phyloP scores from a whole-genome alignment of 768 basidiomycete species.

The Leccinum barrowsii region DNA sequence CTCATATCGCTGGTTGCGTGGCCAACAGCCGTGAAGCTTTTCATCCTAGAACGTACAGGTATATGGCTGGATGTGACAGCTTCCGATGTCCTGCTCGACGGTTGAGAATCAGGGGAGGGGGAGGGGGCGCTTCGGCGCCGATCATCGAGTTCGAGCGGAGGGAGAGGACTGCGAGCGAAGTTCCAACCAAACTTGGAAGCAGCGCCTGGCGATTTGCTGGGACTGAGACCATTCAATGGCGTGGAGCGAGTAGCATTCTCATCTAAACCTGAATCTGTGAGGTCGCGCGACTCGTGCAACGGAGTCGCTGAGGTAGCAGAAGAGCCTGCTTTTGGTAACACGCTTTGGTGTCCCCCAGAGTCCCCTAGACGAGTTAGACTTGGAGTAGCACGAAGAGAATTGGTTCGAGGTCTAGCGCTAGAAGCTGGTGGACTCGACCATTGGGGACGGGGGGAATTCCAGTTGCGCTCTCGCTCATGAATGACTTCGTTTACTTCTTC shows the following conservation, averaged over 20 bases:
- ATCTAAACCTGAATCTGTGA: not conserved
- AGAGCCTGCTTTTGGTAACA: slow-evolving; percentile 1
- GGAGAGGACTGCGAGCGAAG: slow-evolving; percentile 37
- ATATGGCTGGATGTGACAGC: slow-evolving; percentile 37
- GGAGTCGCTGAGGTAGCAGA: not conserved
- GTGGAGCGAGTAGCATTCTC: not conserved
- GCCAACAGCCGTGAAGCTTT: slow-evolving; percentile 20
- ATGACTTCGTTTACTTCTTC: slow-evolving; percentile 33
- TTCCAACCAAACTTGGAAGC: slow-evolving; percentile 38
- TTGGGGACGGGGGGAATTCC: slow-evolving; percentile 63
- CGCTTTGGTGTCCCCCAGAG: slow-evolving; percentile 8
- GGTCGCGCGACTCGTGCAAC: slow-evolving; percentile 5
- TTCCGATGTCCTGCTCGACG: slow-evolving; percentile 26
- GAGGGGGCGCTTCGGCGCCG: slow-evolving; percentile 21
- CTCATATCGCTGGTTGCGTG: slow-evolving; percentile 20
- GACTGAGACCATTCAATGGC: slow-evolving; percentile 7
- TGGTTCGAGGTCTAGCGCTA: slow-evolving; percentile 3
- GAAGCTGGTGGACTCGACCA: slow-evolving; percentile 38
- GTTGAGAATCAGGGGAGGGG: slow-evolving; percentile 23
- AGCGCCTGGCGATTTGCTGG: slow-evolving; percentile 19
- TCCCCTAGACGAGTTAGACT: slow-evolving; percentile 15
- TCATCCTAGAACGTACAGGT: slow-evolving; percentile 41
- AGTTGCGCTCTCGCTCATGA: slow-evolving; percentile 64
- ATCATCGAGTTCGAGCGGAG: slow-evolving; percentile 39
- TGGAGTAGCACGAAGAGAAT: slow-evolving; percentile 16